Conservation (phyloP, 805 yeast genomes). For the Ogataea paraovalis region DNA sequence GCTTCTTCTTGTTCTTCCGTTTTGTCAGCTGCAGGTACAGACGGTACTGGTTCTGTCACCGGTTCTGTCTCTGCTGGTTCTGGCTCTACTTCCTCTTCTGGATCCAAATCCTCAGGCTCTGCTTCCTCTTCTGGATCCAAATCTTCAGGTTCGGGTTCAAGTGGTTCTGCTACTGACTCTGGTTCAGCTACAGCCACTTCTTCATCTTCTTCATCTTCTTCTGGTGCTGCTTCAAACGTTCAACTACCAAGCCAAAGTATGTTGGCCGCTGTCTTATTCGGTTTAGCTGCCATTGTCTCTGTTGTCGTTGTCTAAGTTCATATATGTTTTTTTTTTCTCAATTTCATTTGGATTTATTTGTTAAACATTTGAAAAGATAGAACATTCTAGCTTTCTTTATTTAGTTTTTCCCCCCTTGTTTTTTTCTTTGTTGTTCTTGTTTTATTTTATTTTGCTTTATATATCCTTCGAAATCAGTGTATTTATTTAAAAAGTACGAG, state of each 20-base stretch:
- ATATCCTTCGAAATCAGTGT: no score
- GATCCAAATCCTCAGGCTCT: slow-evolving; percentile 2
- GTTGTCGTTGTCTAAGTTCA: slow-evolving; percentile 17
- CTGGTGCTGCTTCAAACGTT: slow-evolving; percentile 1
- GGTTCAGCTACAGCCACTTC: slow-evolving; percentile 12
- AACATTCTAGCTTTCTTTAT: no score
- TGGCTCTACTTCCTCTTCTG: slow-evolving; percentile 14
- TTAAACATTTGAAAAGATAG: no score
- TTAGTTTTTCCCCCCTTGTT: no score
- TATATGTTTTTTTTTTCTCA: no score
- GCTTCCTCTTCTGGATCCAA: neutral
- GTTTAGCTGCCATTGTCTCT: slow-evolving; percentile 20
- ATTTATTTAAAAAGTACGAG: no score
- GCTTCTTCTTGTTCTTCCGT: slow-evolving; percentile 53
- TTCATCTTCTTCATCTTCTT: slow-evolving; percentile 1
- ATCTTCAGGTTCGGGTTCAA: slow-evolving; percentile 10
- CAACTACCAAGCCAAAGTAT: neutral
- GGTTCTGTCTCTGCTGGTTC: slow-evolving; percentile 28
- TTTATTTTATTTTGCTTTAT: no score
- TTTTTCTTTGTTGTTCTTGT: no score
- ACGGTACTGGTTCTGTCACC: slow-evolving; percentile 60
- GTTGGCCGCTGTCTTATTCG: slow-evolving; percentile 4
- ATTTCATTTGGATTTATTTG: no score
- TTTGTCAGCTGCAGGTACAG: slow-evolving; percentile 62
- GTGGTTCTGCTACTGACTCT: slow-evolving; percentile 14